phyloP scores from a whole-genome alignment of 164 flowering plant genomes.

The Sextonia rubra region DNA sequence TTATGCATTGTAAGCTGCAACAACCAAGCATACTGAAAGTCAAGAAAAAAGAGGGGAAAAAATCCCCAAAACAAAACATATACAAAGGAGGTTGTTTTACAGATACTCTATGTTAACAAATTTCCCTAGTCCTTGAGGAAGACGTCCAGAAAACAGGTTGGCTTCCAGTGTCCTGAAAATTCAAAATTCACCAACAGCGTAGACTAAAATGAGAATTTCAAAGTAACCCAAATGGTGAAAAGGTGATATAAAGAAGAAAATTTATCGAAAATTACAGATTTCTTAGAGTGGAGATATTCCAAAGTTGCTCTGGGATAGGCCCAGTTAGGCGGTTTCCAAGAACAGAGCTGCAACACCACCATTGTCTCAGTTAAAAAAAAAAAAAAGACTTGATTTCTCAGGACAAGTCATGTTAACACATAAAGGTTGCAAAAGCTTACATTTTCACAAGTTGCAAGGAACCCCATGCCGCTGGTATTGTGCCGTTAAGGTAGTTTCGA shows the following conservation, averaged over 20 bases:
- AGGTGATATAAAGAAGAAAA: background rate
- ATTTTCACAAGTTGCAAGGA: constrained; percentile 36
- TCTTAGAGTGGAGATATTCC: constrained; percentile 40
- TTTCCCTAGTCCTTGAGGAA: constrained; percentile 38
- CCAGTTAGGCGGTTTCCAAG: constrained; percentile 30
- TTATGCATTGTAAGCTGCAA: background rate
- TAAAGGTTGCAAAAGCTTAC: constrained; percentile 25
- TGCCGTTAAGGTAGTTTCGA: constrained; percentile 62
- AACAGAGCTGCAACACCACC: constrained; percentile 46
- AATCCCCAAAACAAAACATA: background rate
- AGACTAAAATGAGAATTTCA: background rate
- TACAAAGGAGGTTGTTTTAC: constrained; percentile 12
- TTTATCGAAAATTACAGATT: constrained; percentile 28
- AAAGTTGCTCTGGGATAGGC: constrained; percentile 18
- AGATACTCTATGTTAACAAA: constrained; percentile 20
- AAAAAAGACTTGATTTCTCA: background rate
- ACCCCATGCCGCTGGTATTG: constrained; percentile 69
- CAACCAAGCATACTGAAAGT: background rate
- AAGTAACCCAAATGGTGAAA: background rate
- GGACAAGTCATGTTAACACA: background rate
- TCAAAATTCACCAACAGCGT: background rate
- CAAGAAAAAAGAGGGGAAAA: background rate
- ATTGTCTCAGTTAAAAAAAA: background rate
- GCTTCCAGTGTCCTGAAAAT: constrained; percentile 29
- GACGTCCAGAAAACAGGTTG: constrained; percentile 26